Percentiles rank a stretch among this genome's conserved stretches.
phyloP scores from a whole-genome alignment of 768 basidiomycete species.

The Tricholomella constricta region DNA sequence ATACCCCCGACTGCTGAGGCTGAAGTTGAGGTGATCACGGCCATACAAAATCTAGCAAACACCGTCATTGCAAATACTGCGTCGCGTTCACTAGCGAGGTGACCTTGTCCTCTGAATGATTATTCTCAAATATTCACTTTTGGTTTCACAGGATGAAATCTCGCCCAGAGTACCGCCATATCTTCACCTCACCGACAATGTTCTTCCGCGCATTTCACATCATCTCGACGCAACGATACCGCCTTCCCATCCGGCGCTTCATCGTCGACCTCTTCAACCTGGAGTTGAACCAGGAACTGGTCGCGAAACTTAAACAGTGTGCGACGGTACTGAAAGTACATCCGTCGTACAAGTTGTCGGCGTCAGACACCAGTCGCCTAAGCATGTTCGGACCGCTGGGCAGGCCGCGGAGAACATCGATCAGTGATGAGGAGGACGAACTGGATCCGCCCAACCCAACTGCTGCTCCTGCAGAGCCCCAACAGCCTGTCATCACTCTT shows the following conservation, averaged over 20 bases:
- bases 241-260: constrained; percentile 89
- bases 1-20: constrained; percentile 64
- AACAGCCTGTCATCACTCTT: constrained; percentile 57
- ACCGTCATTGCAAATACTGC: constrained; percentile 95
- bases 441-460: constrained; percentile 45
- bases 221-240: constrained; percentile 87
- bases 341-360: constrained; percentile 43
- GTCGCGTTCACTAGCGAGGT: constrained; percentile 87
- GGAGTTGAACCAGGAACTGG: constrained; percentile 66
- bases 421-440: constrained; percentile 64
- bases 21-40: constrained; percentile 84
- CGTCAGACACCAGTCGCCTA: constrained; percentile 46
- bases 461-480: constrained; percentile 28
- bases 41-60: constrained; percentile 92
- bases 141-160: constrained; percentile 68
- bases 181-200: constrained; percentile 78
- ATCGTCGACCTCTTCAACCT: constrained; percentile 92
- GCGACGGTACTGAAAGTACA: constrained; percentile 52
- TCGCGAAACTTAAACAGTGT: constrained; percentile 54
- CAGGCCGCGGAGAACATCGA: constrained; percentile 50
- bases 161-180: constrained; percentile 67
- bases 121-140: constrained; percentile 2
- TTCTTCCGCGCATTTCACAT: constrained; percentile 86
- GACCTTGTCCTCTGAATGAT: constrained; percentile 10
- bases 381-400: constrained; percentile 64